Evolutionary conservation across 2,329 filamentous ascomycete species (phyloP).

Genomic region (Fusarium sterilihyphosum): DNA sequence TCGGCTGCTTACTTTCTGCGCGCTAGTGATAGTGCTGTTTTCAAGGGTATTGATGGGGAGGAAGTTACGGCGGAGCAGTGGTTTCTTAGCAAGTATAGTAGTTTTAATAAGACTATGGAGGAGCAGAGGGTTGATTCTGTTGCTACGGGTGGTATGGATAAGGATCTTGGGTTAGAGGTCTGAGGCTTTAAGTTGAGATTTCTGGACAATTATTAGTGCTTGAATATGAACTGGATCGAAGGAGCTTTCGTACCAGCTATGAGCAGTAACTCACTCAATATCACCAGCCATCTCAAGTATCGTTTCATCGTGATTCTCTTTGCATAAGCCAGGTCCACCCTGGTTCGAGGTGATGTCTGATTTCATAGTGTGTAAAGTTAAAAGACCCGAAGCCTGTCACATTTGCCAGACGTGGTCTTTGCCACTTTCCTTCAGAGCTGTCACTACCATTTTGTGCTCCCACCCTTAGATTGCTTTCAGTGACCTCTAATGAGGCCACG

Average conservation of each 20-base stretch:
- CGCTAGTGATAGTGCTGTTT: neutral
- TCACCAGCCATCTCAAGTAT: accelerated
- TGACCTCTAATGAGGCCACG: neutral
- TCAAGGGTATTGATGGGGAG: neutral
- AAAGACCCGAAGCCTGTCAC: too few species aligned
- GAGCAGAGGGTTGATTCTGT: neutral
- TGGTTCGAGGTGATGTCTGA: too few species aligned
- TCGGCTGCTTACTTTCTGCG: neutral
- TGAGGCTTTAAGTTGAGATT: neutral
- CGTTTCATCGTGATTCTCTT: accelerated
- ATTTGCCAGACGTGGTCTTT: accelerated
- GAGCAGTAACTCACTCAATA: accelerated
- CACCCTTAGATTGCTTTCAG: accelerated
- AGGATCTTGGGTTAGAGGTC: neutral
- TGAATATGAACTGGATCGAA: neutral
- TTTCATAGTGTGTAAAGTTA: neutral
- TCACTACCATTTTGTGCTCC: neutral
- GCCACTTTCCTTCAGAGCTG: neutral
- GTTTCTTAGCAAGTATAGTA: neutral
- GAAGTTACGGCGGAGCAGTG: neutral
- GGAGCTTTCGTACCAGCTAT: neutral
- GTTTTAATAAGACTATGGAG: neutral
- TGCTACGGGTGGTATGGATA: neutral
- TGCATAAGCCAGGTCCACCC: accelerated
- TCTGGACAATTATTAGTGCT: accelerated